phyloP scores from a whole-genome alignment of 768 basidiomycete genomes.

The Candolleomyces aberdarensis region DNA sequence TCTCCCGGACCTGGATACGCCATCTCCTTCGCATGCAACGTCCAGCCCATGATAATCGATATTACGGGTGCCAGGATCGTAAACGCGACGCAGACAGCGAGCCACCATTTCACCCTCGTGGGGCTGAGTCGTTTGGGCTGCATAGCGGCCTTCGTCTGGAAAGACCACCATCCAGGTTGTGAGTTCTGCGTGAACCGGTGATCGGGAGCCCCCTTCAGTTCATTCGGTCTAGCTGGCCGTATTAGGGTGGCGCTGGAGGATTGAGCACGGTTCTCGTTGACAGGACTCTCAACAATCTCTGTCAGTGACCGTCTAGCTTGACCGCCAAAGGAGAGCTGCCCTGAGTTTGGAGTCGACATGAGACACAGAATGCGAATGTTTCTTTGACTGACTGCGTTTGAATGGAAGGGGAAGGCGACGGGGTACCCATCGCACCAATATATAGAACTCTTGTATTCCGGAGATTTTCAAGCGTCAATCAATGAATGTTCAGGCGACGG shows the following conservation, averaged over 20 bases:
- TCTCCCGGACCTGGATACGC: background rate
- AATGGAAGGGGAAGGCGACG: too few species aligned
- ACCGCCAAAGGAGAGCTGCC: background rate
- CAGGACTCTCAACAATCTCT: background rate
- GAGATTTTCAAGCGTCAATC: too few species aligned
- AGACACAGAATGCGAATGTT: too few species aligned
- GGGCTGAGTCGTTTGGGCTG: background rate
- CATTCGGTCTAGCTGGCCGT: background rate
- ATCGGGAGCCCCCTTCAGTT: background rate
- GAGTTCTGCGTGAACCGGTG: background rate
- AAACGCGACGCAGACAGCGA: background rate
- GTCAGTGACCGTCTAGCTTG: background rate
- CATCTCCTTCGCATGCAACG: constrained; percentile 6
- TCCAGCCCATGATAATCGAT: constrained; percentile 1
- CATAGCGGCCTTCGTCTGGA: background rate
- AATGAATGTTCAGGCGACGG: too few species aligned
- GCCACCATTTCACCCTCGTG: background rate
- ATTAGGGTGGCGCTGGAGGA: background rate
- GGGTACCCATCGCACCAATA: too few species aligned
- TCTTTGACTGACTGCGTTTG: too few species aligned
- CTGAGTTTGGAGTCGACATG: too few species aligned
- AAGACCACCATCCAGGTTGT: background rate
- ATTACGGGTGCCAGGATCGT: background rate
- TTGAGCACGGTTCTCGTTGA: background rate
- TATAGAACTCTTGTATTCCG: too few species aligned